Percentiles rank a stretch among this genome's conserved stretches.
Conservation (phyloP, 2,329 filamentous ascomycete genomes). For the Cryphonectria parasitica region DNA sequence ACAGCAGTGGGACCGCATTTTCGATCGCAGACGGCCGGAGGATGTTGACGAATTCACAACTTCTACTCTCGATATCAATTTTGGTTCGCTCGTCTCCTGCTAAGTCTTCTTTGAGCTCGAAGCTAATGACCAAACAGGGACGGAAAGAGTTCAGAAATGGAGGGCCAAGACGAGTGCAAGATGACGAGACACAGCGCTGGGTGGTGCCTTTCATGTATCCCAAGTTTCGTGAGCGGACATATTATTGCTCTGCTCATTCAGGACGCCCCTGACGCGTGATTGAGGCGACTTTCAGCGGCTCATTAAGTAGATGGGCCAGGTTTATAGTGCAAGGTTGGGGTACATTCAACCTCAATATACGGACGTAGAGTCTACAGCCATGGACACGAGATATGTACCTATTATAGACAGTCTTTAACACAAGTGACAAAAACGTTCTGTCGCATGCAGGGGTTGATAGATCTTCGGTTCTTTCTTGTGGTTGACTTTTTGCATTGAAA, state of each 20-base stretch:
- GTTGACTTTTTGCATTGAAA: no score
- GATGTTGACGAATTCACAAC: constrained; percentile 29
- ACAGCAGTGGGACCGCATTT: constrained; percentile 20
- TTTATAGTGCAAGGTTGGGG: no score
- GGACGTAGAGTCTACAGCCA: no score
- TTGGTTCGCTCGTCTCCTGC: background rate
- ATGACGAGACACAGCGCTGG: background rate
- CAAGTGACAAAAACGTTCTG: no score
- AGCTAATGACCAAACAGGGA: background rate
- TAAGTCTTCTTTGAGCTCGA: background rate
- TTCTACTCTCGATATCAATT: constrained; percentile 24
- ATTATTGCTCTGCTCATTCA: background rate
- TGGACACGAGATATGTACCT: no score
- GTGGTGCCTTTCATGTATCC: background rate
- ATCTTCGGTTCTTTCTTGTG: no score
- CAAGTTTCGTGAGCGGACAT: background rate
- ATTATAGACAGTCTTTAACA: no score
- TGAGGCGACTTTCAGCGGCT: background rate
- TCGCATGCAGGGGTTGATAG: no score
- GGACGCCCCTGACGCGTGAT: background rate
- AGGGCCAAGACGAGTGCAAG: background rate
- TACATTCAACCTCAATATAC: no score
- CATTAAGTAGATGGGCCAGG: no score
- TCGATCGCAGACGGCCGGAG: constrained; percentile 24
- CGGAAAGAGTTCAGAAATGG: background rate